Conservation (phyloP, 768 basidiomycete genomes). For the Boletus sp. region DNA sequence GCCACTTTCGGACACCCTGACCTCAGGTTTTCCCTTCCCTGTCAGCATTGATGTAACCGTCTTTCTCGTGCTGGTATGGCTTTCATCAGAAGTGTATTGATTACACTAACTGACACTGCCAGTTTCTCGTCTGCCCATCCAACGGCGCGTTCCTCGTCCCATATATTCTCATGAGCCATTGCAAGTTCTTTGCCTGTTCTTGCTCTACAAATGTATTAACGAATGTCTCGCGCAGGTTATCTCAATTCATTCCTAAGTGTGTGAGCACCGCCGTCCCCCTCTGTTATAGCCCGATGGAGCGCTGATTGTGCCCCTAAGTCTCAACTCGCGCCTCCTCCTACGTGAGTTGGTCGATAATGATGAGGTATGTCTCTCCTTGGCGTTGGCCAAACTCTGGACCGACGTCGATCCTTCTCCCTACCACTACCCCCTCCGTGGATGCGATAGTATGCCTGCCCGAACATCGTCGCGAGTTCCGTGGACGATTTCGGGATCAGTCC, state of each 20-base stretch:
- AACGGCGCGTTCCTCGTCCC: conserved; percentile 38
- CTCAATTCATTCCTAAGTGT: conserved; percentile 39
- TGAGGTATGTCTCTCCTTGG: conserved; percentile 12
- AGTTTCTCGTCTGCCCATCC: conserved; percentile 36
- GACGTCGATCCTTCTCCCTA: neutral
- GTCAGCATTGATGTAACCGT: conserved; percentile 30
- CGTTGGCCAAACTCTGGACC: neutral
- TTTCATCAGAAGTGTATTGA: neutral
- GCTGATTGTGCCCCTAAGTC: conserved; percentile 8
- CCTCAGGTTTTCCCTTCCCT: neutral
- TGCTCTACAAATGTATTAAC: neutral
- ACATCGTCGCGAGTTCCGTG: conserved; percentile 22
- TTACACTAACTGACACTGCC: neutral
- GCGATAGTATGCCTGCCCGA: conserved; percentile 25
- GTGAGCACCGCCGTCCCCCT: conserved; percentile 17
- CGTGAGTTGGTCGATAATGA: conserved; percentile 29
- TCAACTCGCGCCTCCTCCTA: conserved; percentile 29
- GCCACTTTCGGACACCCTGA: neutral
- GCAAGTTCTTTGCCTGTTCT: conserved; percentile 13
- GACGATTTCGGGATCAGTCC: conserved; percentile 18
- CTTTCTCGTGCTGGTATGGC: conserved; percentile 26
- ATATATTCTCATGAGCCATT: conserved; percentile 39
- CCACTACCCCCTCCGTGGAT: too few relatives aligned
- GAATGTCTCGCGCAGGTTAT: conserved; percentile 26
- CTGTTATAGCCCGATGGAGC: neutral